Base-by-base conservation (phyloP, 148 eudicot species). In the Selenicereus undatus region DNA sequence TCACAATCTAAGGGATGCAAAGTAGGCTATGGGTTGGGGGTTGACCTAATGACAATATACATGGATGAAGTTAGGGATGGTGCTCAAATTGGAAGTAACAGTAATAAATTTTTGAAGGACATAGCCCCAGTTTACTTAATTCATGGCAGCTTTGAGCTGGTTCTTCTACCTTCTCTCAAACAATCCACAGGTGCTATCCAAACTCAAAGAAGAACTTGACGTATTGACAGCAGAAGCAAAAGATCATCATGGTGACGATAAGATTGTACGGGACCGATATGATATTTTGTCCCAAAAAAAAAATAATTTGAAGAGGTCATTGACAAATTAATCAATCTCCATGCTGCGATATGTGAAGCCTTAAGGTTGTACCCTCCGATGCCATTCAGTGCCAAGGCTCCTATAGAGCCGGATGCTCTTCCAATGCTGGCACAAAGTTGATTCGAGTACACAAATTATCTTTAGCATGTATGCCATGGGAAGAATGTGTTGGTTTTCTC, bases 1-100 rank as follows among this genome's bases (percentile, higher is more conserved):
- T 22, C 20, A 18, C 35, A 7, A 13, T 39, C 54, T 68, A 2
- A 14, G 18, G 32, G 14, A 45, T 32, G 68, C 29, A 2, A 10
- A 12, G 30, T 74, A 6, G 14, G 75, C 27, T 79, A 62, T 0
- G 42, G 54, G 30, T 64, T 30, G 6, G 82, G 73, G 5, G 26
- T 21, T 4, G 90, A 90, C 77, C 52, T 90, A 11, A 62, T 88
- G 10, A 77, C 87, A 3, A 79, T 81, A 0, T 87, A 77, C 56
- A 74, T 89, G 51, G 75, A 70, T 26, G 87, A 81, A 8, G 74
- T 62, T 16, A 71, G 62, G 3, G 13, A 36, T 21, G 24, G 11
- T 62, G 10, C 17, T 24, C 14, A 71, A 3, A 45, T 10, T 16
- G 68, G 58, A 16, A 48, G 6, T 12, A 24, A n/a, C 30, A 32